Base-by-base conservation (phyloP, 345 rosid genomes). In the Dipteronia sinensis region DNA sequence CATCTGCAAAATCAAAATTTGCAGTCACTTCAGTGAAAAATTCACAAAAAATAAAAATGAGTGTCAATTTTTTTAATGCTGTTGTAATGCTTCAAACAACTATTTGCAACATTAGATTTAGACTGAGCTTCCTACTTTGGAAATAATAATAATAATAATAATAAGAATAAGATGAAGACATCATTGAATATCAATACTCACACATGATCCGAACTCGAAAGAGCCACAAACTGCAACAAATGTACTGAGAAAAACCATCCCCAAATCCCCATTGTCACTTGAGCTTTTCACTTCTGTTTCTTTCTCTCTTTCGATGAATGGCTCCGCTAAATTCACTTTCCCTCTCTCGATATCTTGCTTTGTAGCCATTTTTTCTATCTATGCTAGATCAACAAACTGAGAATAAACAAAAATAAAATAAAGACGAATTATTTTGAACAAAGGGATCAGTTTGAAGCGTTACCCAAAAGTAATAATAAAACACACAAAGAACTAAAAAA, bases 171-270 rank as follows among this genome's bases (percentile, higher is more conserved):
- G 7, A 23, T 2, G 34, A 22, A 53, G 72, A 53, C 53, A 56
- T 12, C 0, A 38, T 1, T 31, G 25, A 22, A 12, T 40, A 66
- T 9, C 2, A 55, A 13, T 20, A 47, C 89, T 74, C 84, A 89
- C 92, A 78, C 90, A 83, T 7, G 85, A 73, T 65, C 92, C 92
- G 47, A 85, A 87, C 72, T 76, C 86, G 64, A 68, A 86, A 69
- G 92, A 86, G 34, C 89, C 92, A 80, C 88, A 87, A 75, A 89
- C 87, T 15, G 90, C 90, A 59, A 89, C 65, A 75, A 73, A 79
- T 6, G 92, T 87, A 82, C 90, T 86, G 58, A 89, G 74, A 38
- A 47, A 75, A 81, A 89, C 92, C 89, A 85, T 85, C 71, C 84
- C 65, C 19, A 86, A 73, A 2, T 27, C 34, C 15, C 62, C 78